Percentiles rank a stretch among this genome's conserved stretches.
Conservation (phyloP, 176 grass and related monocot species). For the Calamus simplicifolius region DNA sequence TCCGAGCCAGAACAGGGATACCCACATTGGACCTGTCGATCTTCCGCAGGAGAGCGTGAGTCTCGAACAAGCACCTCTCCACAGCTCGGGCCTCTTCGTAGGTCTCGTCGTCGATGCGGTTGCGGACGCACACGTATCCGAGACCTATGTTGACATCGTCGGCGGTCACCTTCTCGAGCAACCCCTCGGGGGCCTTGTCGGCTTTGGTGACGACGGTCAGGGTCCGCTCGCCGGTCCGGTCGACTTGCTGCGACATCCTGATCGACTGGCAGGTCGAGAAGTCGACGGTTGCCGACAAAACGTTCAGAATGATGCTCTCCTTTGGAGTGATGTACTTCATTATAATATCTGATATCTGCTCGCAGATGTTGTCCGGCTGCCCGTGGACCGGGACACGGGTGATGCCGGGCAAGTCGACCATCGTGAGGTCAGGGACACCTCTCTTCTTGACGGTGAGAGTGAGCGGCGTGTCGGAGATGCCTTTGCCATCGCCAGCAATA, state of each 20-base stretch:
- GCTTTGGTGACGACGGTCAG: no score
- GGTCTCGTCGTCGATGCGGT: no score
- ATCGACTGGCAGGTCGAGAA: constrained; percentile 70
- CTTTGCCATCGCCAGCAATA: constrained; percentile 50
- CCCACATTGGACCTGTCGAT: no score
- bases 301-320: constrained; percentile 66
- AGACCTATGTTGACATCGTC: no score
- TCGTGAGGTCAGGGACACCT: constrained; percentile 32
- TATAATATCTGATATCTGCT: constrained; percentile 50
- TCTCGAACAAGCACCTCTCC: no score
- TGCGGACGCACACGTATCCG: no score
- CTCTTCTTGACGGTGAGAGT: constrained; percentile 48
- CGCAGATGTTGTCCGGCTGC: constrained; percentile 44
- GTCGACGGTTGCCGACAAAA: constrained; percentile 49
- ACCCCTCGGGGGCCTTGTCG: no score
- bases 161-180: no score
- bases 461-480: constrained; percentile 50
- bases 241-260: constrained; percentile 61
- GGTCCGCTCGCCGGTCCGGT: constrained; percentile 40
- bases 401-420: constrained; percentile 56
- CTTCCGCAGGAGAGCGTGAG: no score
- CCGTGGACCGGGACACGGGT: constrained; percentile 47
- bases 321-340: constrained; percentile 27
- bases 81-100: no score
- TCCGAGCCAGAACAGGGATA: no score